Evolutionary conservation across 192 early-diverging fungal genomes (phyloP).

Genomic region (Coemansia sp.): DNA sequence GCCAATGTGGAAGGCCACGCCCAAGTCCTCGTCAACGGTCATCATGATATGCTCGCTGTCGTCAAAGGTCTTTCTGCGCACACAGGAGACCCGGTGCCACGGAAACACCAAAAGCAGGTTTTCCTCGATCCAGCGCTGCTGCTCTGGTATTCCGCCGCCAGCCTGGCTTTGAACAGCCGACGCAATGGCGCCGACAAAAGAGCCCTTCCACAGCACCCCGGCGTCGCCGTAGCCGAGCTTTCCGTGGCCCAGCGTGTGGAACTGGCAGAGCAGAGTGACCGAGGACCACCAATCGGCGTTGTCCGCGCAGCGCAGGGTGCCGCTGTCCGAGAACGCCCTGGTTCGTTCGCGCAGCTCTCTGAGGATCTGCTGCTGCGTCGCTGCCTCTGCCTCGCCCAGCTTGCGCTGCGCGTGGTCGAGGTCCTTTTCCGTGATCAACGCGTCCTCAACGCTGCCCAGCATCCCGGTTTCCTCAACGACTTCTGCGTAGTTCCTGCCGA

Average conservation of each 20-base stretch:
- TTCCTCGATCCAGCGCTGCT: background rate
- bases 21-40: conserved; percentile 42
- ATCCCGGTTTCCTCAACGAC: conserved; percentile 5
- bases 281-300: conserved; percentile 7
- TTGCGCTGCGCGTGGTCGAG: conserved; percentile 35
- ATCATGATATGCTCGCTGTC: conserved; percentile 25
- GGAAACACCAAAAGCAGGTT: conserved; percentile 23
- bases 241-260: conserved; percentile 43
- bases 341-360: conserved; percentile 35
- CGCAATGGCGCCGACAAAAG: conserved; percentile 3
- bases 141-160: background rate
- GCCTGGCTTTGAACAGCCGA: background rate
- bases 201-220: conserved; percentile 21
- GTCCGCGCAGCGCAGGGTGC: background rate
- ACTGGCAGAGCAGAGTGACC: conserved; percentile 39
- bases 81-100: conserved; percentile 25
- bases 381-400: conserved; percentile 27
- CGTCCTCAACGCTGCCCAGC: conserved; percentile 44
- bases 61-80: conserved; percentile 36
- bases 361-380: conserved; percentile 47
- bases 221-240: conserved; percentile 9
- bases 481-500: background rate
- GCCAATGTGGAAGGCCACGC: conserved; percentile 17
- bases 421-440: conserved; percentile 31
- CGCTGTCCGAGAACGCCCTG: conserved; percentile 10